These are phyloP conservation scores for Backusella liffmaniae DNA, from an alignment of 192 early-diverging fungal species.

Conservation along the genomic window DNA sequence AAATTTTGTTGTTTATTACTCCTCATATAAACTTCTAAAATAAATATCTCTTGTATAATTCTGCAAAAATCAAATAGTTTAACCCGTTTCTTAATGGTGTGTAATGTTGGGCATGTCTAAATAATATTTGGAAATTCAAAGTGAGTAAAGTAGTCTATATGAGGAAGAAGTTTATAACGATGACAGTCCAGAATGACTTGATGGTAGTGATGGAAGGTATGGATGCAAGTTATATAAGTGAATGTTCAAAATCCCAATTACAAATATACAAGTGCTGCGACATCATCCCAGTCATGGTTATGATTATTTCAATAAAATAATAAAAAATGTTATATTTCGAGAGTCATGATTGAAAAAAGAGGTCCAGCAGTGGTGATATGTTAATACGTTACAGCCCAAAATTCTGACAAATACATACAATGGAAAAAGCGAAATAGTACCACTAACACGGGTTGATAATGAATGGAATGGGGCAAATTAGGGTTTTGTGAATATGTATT, in stretches of 20 bases:
- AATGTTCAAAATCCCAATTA: conserved; percentile 84
- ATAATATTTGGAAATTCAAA: conserved; percentile 69
- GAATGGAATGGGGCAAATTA: no score
- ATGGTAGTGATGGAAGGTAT: conserved; percentile 37
- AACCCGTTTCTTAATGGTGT: conserved; percentile 86
- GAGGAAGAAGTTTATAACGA: background rate
- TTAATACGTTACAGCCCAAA: no score
- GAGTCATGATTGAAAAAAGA: no score
- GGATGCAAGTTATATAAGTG: conserved; percentile 74
- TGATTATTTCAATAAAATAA: no score
- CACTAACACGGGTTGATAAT: no score
- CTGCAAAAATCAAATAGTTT: conserved; percentile 78
- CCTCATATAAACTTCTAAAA: conserved; percentile 29
- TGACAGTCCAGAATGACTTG: background rate
- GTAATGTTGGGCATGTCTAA: conserved; percentile 64
- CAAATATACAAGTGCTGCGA: conserved; percentile 60
- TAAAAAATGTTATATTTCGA: no score
- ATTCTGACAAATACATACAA: no score
- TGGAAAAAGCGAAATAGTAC: no score
- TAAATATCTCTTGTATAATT: conserved; percentile 69
- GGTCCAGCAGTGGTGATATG: no score
- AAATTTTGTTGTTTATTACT: background rate
- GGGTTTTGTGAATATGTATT: no score
- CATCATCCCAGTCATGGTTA: conserved; percentile 62
- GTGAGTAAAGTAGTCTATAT: conserved; percentile 18